Percentiles rank a stretch among this genome's conserved stretches.
Conservation (phyloP, 2,329 filamentous ascomycete species). For the Ophiocordyceps sinensis region DNA sequence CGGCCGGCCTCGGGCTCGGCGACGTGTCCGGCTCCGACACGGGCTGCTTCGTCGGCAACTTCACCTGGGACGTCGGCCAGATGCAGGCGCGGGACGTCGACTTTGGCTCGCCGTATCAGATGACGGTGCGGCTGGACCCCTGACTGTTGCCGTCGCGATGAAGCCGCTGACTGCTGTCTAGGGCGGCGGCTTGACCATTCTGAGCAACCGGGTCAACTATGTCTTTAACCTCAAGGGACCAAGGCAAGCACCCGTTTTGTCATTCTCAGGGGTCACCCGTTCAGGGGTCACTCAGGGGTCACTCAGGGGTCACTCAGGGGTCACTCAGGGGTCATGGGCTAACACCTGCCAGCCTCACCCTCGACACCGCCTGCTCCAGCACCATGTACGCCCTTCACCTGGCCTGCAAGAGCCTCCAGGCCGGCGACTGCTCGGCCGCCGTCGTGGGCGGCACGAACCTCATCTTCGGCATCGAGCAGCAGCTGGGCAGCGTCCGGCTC, state of each 20-base stretch:
- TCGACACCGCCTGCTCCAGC: constrained; percentile 31
- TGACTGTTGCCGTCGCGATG: no score
- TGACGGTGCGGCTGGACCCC: no score
- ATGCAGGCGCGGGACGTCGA: constrained; percentile 3
- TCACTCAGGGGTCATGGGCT: no score
- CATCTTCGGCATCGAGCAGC: no score
- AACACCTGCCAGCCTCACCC: constrained; percentile 22
- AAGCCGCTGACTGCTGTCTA: not conserved
- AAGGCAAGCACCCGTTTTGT: no score
- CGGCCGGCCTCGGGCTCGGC: constrained; percentile 2
- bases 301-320: no score
- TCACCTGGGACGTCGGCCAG: constrained; percentile 3
- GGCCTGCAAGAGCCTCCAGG: not conserved
- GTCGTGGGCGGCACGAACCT: no score
- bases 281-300: no score
- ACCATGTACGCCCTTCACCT: constrained; percentile 4
- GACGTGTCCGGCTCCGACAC: not conserved
- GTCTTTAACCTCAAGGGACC: constrained; percentile 37
- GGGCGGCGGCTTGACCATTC: constrained; percentile 15
- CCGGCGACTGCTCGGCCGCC: not conserved
- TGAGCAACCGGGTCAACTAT: constrained; percentile 37
- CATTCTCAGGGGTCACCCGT: no score
- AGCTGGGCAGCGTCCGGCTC: no score
- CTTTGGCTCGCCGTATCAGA: no score
- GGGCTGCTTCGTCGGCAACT: no score